phyloP scores from a whole-genome alignment of 2,329 filamentous ascomycete species.

The Graphiopsis chlorocephala region DNA sequence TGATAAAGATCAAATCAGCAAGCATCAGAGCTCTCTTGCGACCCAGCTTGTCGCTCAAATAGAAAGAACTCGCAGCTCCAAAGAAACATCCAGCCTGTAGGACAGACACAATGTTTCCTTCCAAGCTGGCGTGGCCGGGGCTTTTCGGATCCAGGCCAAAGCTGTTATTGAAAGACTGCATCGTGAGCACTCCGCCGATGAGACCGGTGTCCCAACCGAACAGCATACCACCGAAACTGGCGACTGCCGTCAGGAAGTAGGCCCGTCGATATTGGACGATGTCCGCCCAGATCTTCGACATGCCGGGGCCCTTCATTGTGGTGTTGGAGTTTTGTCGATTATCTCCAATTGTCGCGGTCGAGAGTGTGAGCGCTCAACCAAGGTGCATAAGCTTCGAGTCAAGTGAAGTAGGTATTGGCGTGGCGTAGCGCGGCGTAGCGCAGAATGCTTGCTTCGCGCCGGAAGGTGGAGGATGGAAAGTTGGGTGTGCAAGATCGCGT shows the following conservation, averaged over 20 bases:
- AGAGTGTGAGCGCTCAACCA: neutral
- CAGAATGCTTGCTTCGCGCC: neutral
- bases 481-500: neutral
- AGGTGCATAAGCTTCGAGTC: slow-evolving; percentile 1
- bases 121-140: slow-evolving; percentile 38
- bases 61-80: slow-evolving; percentile 43
- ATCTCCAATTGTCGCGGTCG: neutral
- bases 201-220: slow-evolving; percentile 30
- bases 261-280: slow-evolving; percentile 40
- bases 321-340: neutral
- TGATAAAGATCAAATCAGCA: slow-evolving; percentile 42
- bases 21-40: slow-evolving; percentile 42
- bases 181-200: slow-evolving; percentile 40
- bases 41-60: slow-evolving; percentile 42
- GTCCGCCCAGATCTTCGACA: slow-evolving; percentile 38
- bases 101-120: slow-evolving; percentile 45
- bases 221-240: slow-evolving; percentile 38
- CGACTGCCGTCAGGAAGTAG: slow-evolving; percentile 42
- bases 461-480: slow-evolving; percentile 12
- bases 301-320: slow-evolving; percentile 34
- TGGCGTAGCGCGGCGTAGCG: slow-evolving; percentile 5
- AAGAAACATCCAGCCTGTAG: slow-evolving; percentile 47
- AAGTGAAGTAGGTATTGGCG: slow-evolving; percentile 5
- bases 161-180: slow-evolving; percentile 43
- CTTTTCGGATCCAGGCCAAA: slow-evolving; percentile 38